Evolutionary conservation across 2,329 filamentous ascomycete genomes (phyloP).

Genomic region (Cryphonectria parasitica): DNA sequence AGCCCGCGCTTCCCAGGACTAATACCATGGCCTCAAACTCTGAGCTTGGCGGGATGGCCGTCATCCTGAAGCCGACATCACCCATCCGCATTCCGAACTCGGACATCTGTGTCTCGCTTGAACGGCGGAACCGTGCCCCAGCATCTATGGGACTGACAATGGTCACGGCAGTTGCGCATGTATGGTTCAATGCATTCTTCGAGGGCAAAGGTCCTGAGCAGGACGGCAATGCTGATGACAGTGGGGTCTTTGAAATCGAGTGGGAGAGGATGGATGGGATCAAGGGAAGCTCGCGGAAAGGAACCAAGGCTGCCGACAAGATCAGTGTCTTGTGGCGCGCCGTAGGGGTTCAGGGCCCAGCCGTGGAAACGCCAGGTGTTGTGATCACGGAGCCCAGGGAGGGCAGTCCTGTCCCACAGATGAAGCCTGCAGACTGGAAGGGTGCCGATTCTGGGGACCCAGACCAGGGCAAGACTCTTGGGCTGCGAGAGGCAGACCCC

Average conservation of each 20-base stretch:
- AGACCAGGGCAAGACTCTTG: conserved; percentile 65
- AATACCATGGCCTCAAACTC: conserved; percentile 40
- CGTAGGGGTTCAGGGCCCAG: conserved; percentile 35
- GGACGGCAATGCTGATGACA: conserved; percentile 66
- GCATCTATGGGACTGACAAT: conserved; percentile 82
- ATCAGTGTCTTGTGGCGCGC: conserved; percentile 83
- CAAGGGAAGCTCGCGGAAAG: conserved; percentile 84
- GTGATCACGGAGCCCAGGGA: conserved; percentile 68
- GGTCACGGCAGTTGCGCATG: conserved; percentile 90
- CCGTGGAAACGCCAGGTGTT: conserved; percentile 37
- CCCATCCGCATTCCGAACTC: conserved; percentile 75
- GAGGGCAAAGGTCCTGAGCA: conserved; percentile 79
- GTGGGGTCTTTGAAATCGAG: conserved; percentile 63
- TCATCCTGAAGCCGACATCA: conserved; percentile 74
- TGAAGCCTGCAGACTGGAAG: conserved; percentile 74
- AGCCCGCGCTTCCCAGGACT: conserved; percentile 14
- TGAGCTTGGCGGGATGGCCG: conserved; percentile 68
- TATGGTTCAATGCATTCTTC: conserved; percentile 97
- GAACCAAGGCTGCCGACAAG: conserved; percentile 78
- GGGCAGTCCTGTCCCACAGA: conserved; percentile 72
- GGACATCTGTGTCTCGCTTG: conserved; percentile 89
- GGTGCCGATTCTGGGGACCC: conserved; percentile 55
- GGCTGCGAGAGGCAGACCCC: conserved; percentile 67
- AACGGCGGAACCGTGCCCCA: conserved; percentile 78
- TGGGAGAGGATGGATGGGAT: conserved; percentile 86